These are phyloP conservation scores for Hansenula sp. DNA, from an alignment of 1,139 yeast species.

Conservation along the genomic window DNA sequence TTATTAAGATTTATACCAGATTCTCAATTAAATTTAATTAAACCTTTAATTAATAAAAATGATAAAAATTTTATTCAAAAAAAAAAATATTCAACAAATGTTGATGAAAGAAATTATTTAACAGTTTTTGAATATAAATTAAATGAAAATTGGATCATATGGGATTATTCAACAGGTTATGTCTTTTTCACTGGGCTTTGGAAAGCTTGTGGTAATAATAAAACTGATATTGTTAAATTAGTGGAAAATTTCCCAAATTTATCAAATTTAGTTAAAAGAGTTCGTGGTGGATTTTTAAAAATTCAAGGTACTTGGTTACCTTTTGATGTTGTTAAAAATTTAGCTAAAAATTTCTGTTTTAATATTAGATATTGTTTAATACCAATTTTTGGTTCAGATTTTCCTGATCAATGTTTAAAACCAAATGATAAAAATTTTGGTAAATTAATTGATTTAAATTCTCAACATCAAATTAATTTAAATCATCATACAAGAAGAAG, in stretches of 20 bases:
- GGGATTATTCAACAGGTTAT: conserved; percentile 87
- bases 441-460: conserved; percentile 38
- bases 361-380: conserved; percentile 71
- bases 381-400: conserved; percentile 74
- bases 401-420: conserved; percentile 64
- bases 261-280: conserved; percentile 55
- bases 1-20: conserved; percentile 23
- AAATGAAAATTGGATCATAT: conserved; percentile 67
- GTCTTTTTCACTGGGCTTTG: conserved; percentile 91
- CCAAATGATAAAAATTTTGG: conserved; percentile 72
- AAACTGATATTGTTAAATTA: conserved; percentile 73
- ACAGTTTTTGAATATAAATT: conserved; percentile 72
- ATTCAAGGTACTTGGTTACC: conserved; percentile 97
- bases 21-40: conserved; percentile 27
- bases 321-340: conserved; percentile 55
- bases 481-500: conserved; percentile 14
- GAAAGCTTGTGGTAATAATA: conserved; percentile 73
- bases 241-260: conserved; percentile 58
- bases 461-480: conserved; percentile 3
- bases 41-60: conserved; percentile 10
- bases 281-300: conserved; percentile 87
- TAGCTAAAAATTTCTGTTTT: conserved; percentile 76
- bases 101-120: conserved; percentile 64
- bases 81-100: conserved; percentile 67
- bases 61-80: conserved; percentile 35